Evolutionary conservation across 441 rosid genomes (phyloP).

Genomic region (Gossypium lobatum): DNA sequence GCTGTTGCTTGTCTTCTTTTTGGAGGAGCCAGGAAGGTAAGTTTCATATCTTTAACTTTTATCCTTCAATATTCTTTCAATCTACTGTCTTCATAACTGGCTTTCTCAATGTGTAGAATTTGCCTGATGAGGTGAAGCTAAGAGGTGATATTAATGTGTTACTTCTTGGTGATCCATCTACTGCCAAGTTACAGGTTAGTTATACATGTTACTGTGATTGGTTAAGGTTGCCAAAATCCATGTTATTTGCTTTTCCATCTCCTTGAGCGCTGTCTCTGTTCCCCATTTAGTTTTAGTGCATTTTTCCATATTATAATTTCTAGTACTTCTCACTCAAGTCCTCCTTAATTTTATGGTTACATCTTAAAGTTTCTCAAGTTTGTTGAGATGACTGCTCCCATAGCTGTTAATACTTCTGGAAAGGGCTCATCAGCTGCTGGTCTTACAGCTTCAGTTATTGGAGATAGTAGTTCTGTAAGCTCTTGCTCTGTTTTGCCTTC

Average conservation of each 20-base stretch:
- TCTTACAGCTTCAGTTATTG: conserved; percentile 91
- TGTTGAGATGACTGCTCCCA: conserved; percentile 96
- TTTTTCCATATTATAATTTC: neutral
- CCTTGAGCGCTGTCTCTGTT: neutral
- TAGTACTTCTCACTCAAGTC: conserved; percentile 4
- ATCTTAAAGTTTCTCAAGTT: conserved; percentile 73
- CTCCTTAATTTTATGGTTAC: conserved; percentile 22
- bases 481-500: conserved; percentile 3
- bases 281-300: too few relatives aligned
- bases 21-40: conserved; percentile 94
- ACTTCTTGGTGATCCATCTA: conserved; percentile 93
- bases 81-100: conserved; percentile 11
- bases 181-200: conserved; percentile 43
- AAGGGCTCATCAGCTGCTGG: conserved; percentile 93
- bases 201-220: conserved; percentile 14
- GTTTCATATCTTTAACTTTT: conserved; percentile 15
- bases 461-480: conserved; percentile 75
- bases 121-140: conserved; percentile 91
- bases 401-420: conserved; percentile 40
- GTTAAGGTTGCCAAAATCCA: conserved; percentile 1
- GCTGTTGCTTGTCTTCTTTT: conserved; percentile 90
- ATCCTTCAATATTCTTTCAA: neutral
- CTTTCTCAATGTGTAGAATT: conserved; percentile 34
- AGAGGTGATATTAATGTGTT: conserved; percentile 91
- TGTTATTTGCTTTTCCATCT: neutral